Evolutionary conservation across 768 basidiomycete species (phyloP), one percentile per base, ranked within the genome.

Genomic region (Lentinula detonsa): DNA sequence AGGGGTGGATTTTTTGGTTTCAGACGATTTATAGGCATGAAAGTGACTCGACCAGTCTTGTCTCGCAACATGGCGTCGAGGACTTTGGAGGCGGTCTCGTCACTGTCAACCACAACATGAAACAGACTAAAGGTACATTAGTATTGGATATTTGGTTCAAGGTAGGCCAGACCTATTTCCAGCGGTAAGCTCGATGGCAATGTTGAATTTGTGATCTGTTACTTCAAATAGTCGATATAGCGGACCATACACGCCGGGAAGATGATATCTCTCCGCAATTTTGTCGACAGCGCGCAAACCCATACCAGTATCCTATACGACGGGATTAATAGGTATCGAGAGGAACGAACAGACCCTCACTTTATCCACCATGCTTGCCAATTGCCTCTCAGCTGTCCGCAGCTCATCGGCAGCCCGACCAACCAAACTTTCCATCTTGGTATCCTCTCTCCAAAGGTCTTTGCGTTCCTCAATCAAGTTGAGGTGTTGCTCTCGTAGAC

Each of bases 31-130:
- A 99, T 83, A 18, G 97, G 97, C 89, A 99, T 95, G 76, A 98
- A 98, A 0, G 97, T 99, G 7, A 99, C 91, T 55, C 97, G 87
- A 2, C 96, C 97, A 10, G 86, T 90, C 71, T 91, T 93, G 71
- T 98, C 95, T 68, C 87, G 87, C 66, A 95, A 77, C 96, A 99
- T 98, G 65, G 90, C 78, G 18, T 97, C 91, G 11, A 99, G 84
- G n/a, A 98, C 87, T 69, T 83, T 85, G 2, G 87, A 87, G 0
- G 95, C 97, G 0, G 95, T 98, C 46, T 88, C 89, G 69, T 98
- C 97, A n/a, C 82, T 91, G 70, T 99, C 96, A 62, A 98, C 96
- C 1, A 98, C 96, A 43, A 98, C 89, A 67, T 99, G 96, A 78
- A 98, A 99, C 31, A 99, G 76, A 68, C 96, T 95, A 71, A 3